Base-by-base conservation (phyloP, 2,329 filamentous ascomycete genomes). In the Fusarium chlamydosporum region DNA sequence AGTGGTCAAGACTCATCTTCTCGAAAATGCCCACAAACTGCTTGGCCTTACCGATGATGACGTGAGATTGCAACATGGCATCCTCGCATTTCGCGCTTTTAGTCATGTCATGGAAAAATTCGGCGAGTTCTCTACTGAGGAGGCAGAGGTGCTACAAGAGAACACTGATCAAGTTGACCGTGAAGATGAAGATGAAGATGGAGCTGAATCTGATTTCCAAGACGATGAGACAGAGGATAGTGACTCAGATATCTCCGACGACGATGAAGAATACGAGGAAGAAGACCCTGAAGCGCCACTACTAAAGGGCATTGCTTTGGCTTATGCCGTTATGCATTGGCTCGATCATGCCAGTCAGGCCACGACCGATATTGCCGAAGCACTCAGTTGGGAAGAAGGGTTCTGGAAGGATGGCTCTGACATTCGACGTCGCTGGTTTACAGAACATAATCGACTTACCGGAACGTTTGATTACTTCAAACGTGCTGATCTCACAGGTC, bases 251-350 rank as follows among this genome's bases (percentile, higher is more conserved):
- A 2, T 6, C 16, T 20, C 43, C 2, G 9, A 27, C 6, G 51
- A 16, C 7, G 41, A 16, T 1, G 16, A 40, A 15, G 41, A 37
- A 56, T 16, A 65, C 1, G 66, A 72, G 4, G 63, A 73, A 0
- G 70, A 58, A 11, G 65, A 76, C 5, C 69, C 73, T 0, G 79
- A 80, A 57, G 76, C 75, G 0, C 67, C 74, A 9, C 58, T 71
- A 4, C 60, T 77, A 3, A 63, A 61, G 6, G 70, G 73, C 4
- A 70, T 61, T 15, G 78, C 74, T n/a, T 51, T 78, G 18, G 68
- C 74, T 9, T 82, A 82, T 20, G 75, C 79, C 6, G 75, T 82
- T 6, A 81, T 80, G 47, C 67, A 82, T 35, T 82, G 81, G 81
- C 71, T 82, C 4, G 72, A 77, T 7, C 81, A 82, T 51, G 81